Evolutionary conservation across 352 stramenopile genomes (phyloP).

Genomic region (Globisporangium solare): DNA sequence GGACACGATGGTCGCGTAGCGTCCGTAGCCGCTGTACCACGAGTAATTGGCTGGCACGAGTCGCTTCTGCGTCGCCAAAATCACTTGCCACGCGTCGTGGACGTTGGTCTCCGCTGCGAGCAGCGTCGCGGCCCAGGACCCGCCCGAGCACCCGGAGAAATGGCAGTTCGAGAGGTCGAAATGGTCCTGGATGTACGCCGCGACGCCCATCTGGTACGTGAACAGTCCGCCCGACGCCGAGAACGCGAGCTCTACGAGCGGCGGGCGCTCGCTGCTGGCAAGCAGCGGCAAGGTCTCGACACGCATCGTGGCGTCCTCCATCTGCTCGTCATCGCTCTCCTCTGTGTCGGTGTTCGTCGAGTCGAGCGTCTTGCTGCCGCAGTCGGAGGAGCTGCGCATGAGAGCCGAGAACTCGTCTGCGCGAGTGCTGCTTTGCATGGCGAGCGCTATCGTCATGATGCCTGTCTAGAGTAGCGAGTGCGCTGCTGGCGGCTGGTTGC

Average conservation of each 20-base stretch:
- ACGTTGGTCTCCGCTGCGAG: slow-evolving; percentile 50
- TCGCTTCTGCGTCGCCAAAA: slow-evolving; percentile 43
- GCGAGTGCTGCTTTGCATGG: slow-evolving; percentile 5
- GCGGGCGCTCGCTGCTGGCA: background rate
- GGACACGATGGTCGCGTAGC: slow-evolving; percentile 48
- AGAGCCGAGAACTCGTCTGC: background rate
- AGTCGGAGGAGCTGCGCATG: no score
- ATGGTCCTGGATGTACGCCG: slow-evolving; percentile 63
- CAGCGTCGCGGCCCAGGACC: slow-evolving; percentile 34
- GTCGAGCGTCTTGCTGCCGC: no score
- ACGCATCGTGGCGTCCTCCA: slow-evolving; percentile 4
- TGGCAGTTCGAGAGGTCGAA: slow-evolving; percentile 41
- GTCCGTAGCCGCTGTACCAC: slow-evolving; percentile 67
- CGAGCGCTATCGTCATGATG: background rate
- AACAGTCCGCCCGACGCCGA: slow-evolving; percentile 63
- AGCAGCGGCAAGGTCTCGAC: slow-evolving; percentile 3
- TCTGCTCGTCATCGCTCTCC: background rate
- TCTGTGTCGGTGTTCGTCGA: no score
- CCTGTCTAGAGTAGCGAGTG: background rate
- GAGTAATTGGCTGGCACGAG: slow-evolving; percentile 30
- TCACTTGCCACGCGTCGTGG: slow-evolving; percentile 36
- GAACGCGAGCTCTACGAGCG: slow-evolving; percentile 59
- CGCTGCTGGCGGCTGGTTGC: background rate
- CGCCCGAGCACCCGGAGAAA: slow-evolving; percentile 37
- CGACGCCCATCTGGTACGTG: slow-evolving; percentile 72